Evolutionary conservation across 2,329 filamentous ascomycete species (phyloP).

Genomic region (Colletotrichum musae): DNA sequence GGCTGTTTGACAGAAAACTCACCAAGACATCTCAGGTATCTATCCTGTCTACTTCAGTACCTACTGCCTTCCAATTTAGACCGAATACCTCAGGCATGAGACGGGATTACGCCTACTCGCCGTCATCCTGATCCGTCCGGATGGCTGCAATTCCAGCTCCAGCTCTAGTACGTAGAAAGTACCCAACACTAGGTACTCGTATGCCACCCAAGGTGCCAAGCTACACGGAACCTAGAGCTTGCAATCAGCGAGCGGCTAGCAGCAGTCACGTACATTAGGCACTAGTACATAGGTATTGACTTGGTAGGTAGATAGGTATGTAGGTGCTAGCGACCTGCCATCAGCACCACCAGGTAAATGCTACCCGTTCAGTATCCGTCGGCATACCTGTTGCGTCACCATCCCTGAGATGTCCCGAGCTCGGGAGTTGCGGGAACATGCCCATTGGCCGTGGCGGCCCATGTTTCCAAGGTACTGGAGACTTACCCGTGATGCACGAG

Average conservation of each 20-base stretch:
- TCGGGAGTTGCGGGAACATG: conserved; percentile 37
- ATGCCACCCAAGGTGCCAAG: not conserved
- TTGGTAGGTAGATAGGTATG: no score
- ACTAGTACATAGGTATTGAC: no score
- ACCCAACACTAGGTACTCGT: not conserved
- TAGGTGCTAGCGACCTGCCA: conserved; percentile 15
- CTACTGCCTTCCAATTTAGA: not conserved
- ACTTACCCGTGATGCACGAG: conserved; percentile 34
- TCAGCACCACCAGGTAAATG: conserved; percentile 20
- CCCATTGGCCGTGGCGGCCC: conserved; percentile 19
- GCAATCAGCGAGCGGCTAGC: conserved; percentile 10
- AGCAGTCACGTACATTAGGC: not conserved
- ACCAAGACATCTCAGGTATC: no score
- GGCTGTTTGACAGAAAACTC: no score
- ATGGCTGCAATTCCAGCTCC: conserved; percentile 8
- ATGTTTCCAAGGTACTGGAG: conserved; percentile 35
- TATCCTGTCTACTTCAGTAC: not conserved
- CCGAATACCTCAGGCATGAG: conserved; percentile 16
- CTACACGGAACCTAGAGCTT: not conserved
- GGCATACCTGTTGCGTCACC: conserved; percentile 38
- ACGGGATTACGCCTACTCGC: conserved; percentile 26
- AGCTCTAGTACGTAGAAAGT: not conserved
- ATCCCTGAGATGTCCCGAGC: conserved; percentile 35
- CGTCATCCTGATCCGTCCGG: not conserved
- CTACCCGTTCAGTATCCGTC: conserved; percentile 16